phyloP scores from a whole-genome alignment of 2,329 filamentous ascomycete species.

The Xylariaceae sp. region DNA sequence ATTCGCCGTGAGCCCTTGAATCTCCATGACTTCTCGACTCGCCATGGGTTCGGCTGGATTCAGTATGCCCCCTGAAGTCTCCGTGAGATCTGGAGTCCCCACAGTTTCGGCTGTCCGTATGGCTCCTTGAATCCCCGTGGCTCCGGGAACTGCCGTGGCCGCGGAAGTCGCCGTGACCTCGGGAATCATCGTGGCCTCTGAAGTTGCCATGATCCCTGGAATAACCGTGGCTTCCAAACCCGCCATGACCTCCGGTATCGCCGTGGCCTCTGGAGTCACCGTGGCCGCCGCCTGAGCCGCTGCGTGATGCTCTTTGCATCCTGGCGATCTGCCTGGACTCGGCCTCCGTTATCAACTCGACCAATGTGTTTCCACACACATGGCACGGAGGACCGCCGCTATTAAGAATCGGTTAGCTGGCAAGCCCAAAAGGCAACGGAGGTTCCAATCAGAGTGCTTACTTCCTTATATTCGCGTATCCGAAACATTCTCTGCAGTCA shows the following conservation, averaged over 20 bases:
- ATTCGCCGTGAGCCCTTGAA: background rate
- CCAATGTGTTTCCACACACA: constrained; percentile 14
- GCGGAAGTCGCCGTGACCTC: background rate
- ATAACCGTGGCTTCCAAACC: background rate
- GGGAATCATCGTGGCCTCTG: background rate
- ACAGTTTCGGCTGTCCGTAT: background rate
- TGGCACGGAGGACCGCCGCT: constrained; percentile 6
- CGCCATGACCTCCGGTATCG: background rate
- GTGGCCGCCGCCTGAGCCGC: background rate
- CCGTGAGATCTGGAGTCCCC: background rate
- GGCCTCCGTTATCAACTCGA: constrained; percentile 10
- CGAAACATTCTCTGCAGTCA: constrained; percentile 9
- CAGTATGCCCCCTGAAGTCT: background rate
- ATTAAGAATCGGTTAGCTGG: background rate
- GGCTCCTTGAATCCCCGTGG: background rate
- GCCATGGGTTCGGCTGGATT: background rate
- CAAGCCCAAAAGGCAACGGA: background rate
- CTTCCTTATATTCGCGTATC: constrained; percentile 13
- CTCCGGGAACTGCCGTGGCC: constrained; percentile 6
- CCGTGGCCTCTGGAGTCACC: background rate
- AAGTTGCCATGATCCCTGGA: background rate
- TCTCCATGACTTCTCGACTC: background rate
- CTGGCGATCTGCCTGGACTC: constrained; percentile 8
- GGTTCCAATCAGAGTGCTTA: background rate
- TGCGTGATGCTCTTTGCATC: background rate